These are phyloP conservation scores for Chlamydomonas urium DNA, from an alignment of 139 green algal species.

Conservation along the genomic window DNA sequence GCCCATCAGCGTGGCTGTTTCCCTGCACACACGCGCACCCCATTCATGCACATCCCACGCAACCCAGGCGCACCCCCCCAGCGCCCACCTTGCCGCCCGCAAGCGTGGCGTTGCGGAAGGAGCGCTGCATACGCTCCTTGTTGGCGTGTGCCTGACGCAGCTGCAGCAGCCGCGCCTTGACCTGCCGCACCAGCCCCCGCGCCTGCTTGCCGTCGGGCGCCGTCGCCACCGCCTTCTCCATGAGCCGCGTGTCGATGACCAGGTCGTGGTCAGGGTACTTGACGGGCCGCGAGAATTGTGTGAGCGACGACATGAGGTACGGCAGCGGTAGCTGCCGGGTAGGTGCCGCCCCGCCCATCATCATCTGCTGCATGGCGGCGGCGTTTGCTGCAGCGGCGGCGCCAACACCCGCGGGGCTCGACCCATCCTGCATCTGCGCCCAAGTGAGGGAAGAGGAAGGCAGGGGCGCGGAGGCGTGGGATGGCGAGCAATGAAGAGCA, in stretches of 20 bases:
- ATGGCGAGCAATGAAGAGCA: no score
- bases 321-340: slow-evolving; percentile 23
- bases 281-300: slow-evolving; percentile 37
- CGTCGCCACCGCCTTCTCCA: neutral
- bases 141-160: slow-evolving; percentile 7
- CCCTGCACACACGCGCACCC: no score
- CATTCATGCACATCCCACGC: no score
- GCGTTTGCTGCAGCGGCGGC: slow-evolving; percentile 11
- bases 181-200: slow-evolving; percentile 26
- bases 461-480: no score
- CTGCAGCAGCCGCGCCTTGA: slow-evolving; percentile 30
- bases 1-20: no score
- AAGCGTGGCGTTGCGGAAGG: slow-evolving; percentile 29
- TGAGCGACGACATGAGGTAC: slow-evolving; percentile 24
- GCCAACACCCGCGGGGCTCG: neutral
- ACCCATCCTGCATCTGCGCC: slow-evolving; percentile 15
- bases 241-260: slow-evolving; percentile 38
- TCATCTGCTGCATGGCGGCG: slow-evolving; percentile 36
- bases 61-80: no score
- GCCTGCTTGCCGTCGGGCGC: slow-evolving; percentile 1
- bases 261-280: slow-evolving; percentile 43
- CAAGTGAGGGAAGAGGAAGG: no score
- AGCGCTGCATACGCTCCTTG: slow-evolving; percentile 19
- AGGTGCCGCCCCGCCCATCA: slow-evolving; percentile 18
- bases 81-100: slow-evolving; percentile 33